phyloP scores from a whole-genome alignment of 202 grass and related monocot genomes.

The Zoysia matrella region DNA sequence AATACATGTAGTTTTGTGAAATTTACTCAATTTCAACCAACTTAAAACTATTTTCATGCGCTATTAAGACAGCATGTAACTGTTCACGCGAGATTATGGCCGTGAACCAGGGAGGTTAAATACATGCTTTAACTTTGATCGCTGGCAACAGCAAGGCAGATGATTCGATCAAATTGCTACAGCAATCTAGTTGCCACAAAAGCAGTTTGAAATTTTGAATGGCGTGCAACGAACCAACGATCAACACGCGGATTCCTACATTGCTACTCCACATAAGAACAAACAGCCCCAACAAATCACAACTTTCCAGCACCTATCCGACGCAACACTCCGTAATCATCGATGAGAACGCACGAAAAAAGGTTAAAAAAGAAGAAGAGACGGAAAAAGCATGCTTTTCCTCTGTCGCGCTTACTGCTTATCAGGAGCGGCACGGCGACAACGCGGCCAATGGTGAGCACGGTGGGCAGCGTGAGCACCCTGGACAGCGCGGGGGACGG shows the following conservation, averaged over 20 bases:
- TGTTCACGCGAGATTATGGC: not conserved
- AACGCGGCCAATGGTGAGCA: slow-evolving; percentile 91
- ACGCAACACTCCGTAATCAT: not conserved
- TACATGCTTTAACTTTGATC: not conserved
- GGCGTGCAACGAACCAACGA: not conserved
- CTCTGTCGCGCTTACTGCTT: slow-evolving; percentile 63
- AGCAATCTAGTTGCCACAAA: slow-evolving; percentile 1
- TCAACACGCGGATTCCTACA: not conserved
- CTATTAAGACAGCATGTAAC: not conserved
- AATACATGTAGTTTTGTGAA: too few relatives aligned
- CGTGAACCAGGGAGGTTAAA: slow-evolving; percentile 4
- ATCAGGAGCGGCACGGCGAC: slow-evolving; percentile 89
- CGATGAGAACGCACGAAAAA: not conserved
- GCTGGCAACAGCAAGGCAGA: not conserved
- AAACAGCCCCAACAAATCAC: not conserved
- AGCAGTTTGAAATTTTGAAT: not conserved
- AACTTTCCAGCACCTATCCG: too few relatives aligned
- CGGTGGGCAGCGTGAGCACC: slow-evolving; percentile 88
- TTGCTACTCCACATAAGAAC: not conserved
- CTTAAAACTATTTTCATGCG: not conserved
- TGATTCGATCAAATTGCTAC: not conserved
- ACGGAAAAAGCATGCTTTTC: not conserved
- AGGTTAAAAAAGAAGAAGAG: not conserved
- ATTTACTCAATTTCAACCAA: too few relatives aligned
- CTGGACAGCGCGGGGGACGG: slow-evolving; percentile 29